A percentile compares a stretch with the other conserved stretches of the same genome.
These are phyloP conservation scores for Neonectria ditissima DNA, from an alignment of 2,329 filamentous ascomycete genomes.

Conservation along the genomic window DNA sequence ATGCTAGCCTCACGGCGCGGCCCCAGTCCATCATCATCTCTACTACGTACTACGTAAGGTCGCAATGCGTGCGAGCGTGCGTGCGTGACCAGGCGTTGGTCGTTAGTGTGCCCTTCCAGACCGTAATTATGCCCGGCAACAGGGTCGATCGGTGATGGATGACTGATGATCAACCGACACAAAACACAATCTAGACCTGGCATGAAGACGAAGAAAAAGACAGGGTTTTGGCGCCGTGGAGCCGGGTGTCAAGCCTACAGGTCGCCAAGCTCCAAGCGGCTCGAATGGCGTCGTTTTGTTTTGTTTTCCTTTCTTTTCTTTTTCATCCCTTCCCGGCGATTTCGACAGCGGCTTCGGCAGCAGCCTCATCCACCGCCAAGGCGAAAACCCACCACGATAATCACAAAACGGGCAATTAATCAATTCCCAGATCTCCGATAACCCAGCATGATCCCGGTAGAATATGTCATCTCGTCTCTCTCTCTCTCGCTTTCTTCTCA, in stretches of 20 bases:
- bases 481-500: neutral
- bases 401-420: neutral
- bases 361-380: neutral
- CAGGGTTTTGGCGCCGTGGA: neutral
- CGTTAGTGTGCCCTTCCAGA: neutral
- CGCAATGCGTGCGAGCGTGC: neutral
- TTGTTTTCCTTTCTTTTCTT: neutral
- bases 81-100: neutral
- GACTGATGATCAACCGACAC: neutral
- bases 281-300: neutral
- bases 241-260: neutral
- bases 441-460: neutral
- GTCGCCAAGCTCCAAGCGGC: neutral
- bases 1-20: neutral
- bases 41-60: no score
- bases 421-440: constrained; percentile 1
- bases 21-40: constrained; percentile 1
- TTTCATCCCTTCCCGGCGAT: neutral
- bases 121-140: neutral
- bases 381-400: neutral
- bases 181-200: neutral
- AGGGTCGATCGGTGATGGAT: neutral
- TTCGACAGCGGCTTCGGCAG: neutral
- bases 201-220: neutral
- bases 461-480: neutral